phyloP scores from a whole-genome alignment of 345 rosid species.

The Cochlearia excelsa region DNA sequence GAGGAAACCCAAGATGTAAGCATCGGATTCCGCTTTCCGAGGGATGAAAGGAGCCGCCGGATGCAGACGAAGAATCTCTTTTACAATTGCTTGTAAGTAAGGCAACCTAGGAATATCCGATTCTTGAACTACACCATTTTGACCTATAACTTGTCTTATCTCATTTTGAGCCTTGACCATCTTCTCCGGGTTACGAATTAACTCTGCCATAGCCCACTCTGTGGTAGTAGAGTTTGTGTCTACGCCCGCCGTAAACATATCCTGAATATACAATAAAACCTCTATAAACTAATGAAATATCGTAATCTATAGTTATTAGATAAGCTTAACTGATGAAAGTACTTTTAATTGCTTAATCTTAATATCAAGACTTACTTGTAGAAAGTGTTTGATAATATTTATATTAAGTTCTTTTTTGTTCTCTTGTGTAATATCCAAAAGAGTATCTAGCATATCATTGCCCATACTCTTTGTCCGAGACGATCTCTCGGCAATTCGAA shows the following conservation, averaged over 20 bases:
- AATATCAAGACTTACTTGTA: constrained; percentile 27
- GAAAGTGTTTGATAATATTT: constrained; percentile 31
- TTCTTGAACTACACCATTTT: constrained; percentile 17
- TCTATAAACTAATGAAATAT: too few species aligned
- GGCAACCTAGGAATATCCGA: background rate
- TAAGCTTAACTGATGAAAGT: too few species aligned
- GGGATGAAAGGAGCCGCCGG: constrained; percentile 27
- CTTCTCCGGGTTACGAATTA: too few species aligned
- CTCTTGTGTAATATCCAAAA: constrained; percentile 31
- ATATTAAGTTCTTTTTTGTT: constrained; percentile 13
- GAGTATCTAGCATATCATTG: constrained; percentile 41
- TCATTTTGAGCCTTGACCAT: too few species aligned
- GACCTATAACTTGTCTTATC: background rate
- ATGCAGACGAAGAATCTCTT: constrained; percentile 30
- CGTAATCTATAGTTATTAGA: too few species aligned
- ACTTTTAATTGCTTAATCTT: too few species aligned
- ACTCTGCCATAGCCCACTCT: constrained; percentile 70
- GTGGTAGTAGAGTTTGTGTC: constrained; percentile 59
- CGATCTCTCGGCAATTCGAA: constrained; percentile 21
- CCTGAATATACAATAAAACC: constrained; percentile 27
- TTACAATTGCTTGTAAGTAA: constrained; percentile 25
- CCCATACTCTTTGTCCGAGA: background rate
- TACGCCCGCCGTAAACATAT: constrained; percentile 57
- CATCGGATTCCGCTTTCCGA: constrained; percentile 19
- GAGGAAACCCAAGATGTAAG: constrained; percentile 13